These are phyloP conservation scores for Pythium monospermum DNA, from an alignment of 352 stramenopile genomes.

Conservation along the genomic window DNA sequence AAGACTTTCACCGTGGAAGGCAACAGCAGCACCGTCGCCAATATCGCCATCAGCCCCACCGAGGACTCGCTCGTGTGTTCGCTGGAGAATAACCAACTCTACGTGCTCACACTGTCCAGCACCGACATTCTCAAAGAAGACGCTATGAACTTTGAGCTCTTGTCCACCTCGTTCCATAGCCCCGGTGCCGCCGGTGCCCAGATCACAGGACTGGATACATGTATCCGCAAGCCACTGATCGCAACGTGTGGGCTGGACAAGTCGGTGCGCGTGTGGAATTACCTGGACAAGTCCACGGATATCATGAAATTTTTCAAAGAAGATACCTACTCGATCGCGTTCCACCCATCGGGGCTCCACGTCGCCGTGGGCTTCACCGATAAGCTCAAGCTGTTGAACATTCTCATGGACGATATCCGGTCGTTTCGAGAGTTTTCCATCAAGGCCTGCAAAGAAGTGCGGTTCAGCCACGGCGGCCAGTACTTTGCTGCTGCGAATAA, in stretches of 20 bases:
- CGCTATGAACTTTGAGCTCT: constrained; percentile 91
- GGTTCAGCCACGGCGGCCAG: constrained; percentile 89
- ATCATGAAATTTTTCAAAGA: constrained; percentile 91
- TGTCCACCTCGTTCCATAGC: constrained; percentile 86
- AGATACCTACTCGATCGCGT: constrained; percentile 80
- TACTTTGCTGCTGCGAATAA: constrained; percentile 88
- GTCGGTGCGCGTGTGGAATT: constrained; percentile 93
- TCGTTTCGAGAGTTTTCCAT: constrained; percentile 89
- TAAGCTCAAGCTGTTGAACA: constrained; percentile 92
- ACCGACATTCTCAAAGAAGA: constrained; percentile 92
- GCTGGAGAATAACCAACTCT: constrained; percentile 88
- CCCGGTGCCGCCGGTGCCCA: constrained; percentile 57
- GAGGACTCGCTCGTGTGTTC: constrained; percentile 89
- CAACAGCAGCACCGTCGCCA: constrained; percentile 69
- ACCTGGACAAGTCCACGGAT: constrained; percentile 88
- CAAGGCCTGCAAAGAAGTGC: constrained; percentile 89
- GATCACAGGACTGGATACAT: constrained; percentile 92
- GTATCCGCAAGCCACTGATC: constrained; percentile 88
- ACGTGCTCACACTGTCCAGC: constrained; percentile 86
- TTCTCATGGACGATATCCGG: constrained; percentile 93
- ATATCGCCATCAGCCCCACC: constrained; percentile 84
- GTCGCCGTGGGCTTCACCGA: constrained; percentile 91
- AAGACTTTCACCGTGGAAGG: constrained; percentile 88
- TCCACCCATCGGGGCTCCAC: constrained; percentile 89
- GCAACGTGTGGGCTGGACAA: constrained; percentile 89